Evolutionary conservation across 2,329 filamentous ascomycete species (phyloP).

Genomic region (Diaporthe eres): DNA sequence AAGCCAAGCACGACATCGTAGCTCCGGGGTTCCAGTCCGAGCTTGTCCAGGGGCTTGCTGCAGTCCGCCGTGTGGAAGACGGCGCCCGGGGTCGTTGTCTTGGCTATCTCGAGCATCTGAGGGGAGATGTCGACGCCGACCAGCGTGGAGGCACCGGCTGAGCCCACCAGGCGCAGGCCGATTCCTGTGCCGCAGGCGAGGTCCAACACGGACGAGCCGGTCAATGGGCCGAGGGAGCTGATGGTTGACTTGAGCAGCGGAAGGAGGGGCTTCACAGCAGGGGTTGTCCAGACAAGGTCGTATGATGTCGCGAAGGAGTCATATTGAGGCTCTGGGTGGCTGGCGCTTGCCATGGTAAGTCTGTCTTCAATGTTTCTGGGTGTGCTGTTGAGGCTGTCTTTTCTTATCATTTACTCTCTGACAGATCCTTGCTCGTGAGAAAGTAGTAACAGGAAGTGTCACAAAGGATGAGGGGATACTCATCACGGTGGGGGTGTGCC

Average conservation of each 20-base stretch:
- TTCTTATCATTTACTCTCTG: not conserved
- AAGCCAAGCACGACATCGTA: conserved; percentile 22
- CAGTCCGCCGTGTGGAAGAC: conserved; percentile 5
- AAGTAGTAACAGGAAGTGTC: not conserved
- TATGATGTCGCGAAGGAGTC: conserved; percentile 20
- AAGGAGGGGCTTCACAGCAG: not conserved
- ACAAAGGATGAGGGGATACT: not conserved
- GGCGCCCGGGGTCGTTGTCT: not conserved
- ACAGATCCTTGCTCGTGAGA: too few relatives aligned
- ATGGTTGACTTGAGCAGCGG: not conserved
- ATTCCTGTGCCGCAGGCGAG: conserved; percentile 20
- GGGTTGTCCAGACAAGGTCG: conserved; percentile 6
- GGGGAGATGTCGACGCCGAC: conserved; percentile 13
- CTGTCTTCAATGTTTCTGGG: too few relatives aligned
- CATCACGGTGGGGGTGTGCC: not conserved
- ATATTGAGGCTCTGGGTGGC: not conserved
- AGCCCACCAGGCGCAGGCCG: not conserved
- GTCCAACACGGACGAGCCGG: conserved; percentile 1
- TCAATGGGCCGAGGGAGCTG: not conserved
- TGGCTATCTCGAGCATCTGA: conserved; percentile 16
- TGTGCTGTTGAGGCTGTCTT: too few relatives aligned
- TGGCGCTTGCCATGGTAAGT: not conserved
- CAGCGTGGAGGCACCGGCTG: not conserved
- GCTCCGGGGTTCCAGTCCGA: not conserved
- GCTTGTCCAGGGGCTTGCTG: not conserved